A percentile compares a stretch with the other conserved stretches of the same genome.
phyloP scores from a whole-genome alignment of 2,329 filamentous ascomycete species.

The Domatiomyces globalis region DNA sequence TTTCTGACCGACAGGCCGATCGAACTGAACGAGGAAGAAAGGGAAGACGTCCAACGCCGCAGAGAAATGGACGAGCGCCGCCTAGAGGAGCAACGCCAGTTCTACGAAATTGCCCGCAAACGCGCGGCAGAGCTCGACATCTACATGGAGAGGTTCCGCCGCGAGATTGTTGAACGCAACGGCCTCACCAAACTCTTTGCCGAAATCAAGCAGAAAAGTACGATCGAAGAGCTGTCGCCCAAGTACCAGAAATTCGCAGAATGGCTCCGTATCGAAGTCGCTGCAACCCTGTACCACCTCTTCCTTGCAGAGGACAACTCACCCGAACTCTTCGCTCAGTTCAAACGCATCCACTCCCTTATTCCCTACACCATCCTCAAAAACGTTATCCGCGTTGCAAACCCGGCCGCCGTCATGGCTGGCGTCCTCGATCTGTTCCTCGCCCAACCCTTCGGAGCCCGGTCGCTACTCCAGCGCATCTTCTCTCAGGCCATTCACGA shows the following conservation, averaged over 20 bases:
- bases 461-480: constrained; percentile 84
- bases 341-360: constrained; percentile 84
- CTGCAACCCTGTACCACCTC: constrained; percentile 89
- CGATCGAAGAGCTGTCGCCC: constrained; percentile 73
- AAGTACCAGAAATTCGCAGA: constrained; percentile 98
- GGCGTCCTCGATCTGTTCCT: constrained; percentile 87
- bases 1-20: constrained; percentile 67
- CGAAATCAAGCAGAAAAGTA: constrained; percentile 82
- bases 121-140: constrained; percentile 86
- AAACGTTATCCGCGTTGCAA: constrained; percentile 91
- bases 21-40: constrained; percentile 64
- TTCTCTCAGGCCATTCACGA: constrained; percentile 86
- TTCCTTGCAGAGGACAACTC: constrained; percentile 98
- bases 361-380: constrained; percentile 89
- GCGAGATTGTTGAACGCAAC: constrained; percentile 56
- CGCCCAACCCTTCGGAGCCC: constrained; percentile 81
- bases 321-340: constrained; percentile 85
- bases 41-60: constrained; percentile 62
- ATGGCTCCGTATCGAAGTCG: constrained; percentile 93
- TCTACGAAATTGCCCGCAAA: constrained; percentile 88
- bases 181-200: constrained; percentile 84
- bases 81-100: constrained; percentile 80
- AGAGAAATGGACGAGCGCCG: constrained; percentile 76
- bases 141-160: constrained; percentile 77
- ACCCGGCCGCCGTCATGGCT: constrained; percentile 95